Evolutionary conservation across 495 filamentous ascomycete species (phyloP).

Genomic region (Entonaema liquescens): DNA sequence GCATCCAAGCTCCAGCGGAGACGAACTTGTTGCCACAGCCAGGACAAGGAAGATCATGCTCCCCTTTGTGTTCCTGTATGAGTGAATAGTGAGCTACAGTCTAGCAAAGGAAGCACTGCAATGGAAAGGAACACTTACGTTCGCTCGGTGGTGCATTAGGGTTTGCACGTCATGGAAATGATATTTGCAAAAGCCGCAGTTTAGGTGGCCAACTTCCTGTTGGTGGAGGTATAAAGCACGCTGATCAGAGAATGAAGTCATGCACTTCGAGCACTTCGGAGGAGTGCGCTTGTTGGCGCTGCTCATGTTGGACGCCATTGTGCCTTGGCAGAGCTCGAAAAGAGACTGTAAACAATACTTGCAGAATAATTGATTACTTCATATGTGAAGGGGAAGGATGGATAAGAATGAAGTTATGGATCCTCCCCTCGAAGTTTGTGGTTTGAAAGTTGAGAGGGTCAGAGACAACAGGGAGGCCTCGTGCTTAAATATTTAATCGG

Average conservation of each 20-base stretch:
- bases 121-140: not conserved
- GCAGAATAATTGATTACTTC: not conserved
- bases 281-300: not conserved
- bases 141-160: not conserved
- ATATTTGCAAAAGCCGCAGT: constrained; percentile 22
- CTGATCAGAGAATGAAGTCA: constrained; percentile 12
- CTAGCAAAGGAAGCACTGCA: not conserved
- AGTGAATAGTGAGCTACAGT: not conserved
- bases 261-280: constrained; percentile 26
- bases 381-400: not conserved
- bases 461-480: not conserved
- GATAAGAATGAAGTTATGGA: not conserved
- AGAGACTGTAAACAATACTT: not conserved
- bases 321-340: not conserved
- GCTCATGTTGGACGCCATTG: not conserved
- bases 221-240: constrained; percentile 25
- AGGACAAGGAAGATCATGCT: constrained; percentile 45
- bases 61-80: constrained; percentile 36
- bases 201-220: constrained; percentile 10
- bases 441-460: not conserved
- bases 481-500: not conserved
- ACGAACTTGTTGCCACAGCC: constrained; percentile 43
- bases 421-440: not conserved
- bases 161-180: constrained; percentile 4
- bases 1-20: constrained; percentile 27